phyloP scores from a whole-genome alignment of 495 filamentous ascomycete genomes.

The Venustampulla echinocandica region DNA sequence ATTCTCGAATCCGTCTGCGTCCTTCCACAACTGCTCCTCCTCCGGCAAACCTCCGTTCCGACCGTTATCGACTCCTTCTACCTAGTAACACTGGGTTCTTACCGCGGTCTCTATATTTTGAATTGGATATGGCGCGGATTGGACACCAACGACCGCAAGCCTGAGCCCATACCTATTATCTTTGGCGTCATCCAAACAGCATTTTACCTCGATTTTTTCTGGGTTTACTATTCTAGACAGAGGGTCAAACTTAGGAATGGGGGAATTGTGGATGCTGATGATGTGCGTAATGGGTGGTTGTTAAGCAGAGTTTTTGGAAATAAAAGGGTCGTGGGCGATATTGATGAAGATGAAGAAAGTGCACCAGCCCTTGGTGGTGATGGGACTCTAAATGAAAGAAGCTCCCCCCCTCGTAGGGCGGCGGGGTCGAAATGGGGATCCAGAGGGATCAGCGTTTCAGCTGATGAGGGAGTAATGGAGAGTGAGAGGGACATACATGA shows the following conservation, averaged over 20 bases:
- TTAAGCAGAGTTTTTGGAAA: conserved; percentile 44
- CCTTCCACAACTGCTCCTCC: conserved; percentile 81
- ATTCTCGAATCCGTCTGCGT: conserved; percentile 87
- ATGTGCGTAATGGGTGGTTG: conserved; percentile 75
- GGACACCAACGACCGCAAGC: conserved; percentile 43
- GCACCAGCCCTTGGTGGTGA: conserved; percentile 33
- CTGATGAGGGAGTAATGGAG: conserved; percentile 63
- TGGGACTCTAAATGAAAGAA: conserved; percentile 15
- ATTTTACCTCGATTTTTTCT: conserved; percentile 89
- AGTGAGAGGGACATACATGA: conserved; percentile 28
- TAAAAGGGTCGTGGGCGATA: conserved; percentile 30
- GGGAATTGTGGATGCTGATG: conserved; percentile 87
- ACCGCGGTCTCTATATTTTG: conserved; percentile 82
- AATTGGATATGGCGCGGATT: conserved; percentile 77
- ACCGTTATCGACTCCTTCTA: conserved; percentile 96
- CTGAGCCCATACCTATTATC: conserved; percentile 65
- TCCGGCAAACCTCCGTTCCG: conserved; percentile 88
- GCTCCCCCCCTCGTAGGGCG: conserved; percentile 7
- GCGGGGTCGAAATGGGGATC: conserved; percentile 56
- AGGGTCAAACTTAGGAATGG: conserved; percentile 88
- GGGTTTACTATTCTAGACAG: conserved; percentile 92
- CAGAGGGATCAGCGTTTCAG: conserved; percentile 69
- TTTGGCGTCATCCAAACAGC: conserved; percentile 88
- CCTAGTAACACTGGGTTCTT: conserved; percentile 77
- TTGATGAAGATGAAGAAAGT: conserved; percentile 41